Base-by-base conservation (phyloP, 106 monocot species). In the Iris macrosiphon region DNA sequence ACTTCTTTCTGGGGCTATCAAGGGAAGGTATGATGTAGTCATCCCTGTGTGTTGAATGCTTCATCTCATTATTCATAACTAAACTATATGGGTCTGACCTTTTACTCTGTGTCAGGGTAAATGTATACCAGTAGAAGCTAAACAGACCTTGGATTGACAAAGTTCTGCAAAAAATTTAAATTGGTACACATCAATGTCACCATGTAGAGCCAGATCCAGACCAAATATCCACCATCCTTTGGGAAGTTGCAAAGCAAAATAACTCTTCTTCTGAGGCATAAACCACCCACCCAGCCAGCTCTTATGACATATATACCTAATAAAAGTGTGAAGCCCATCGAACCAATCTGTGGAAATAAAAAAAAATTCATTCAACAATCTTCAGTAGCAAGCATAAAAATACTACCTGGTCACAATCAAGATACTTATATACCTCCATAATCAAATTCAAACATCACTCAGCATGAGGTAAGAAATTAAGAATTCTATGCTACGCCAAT, bases 141-240 rank as follows among this genome's bases (percentile, higher is more conserved):
- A 31, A 60, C 31, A 28, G 67, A 84, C 93, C 77, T 80, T 84
- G 18, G 74, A 44, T 41, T 61, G 58, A 43, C 79, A 83, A 62
- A 93, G 40, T 32, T 93, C 77, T 16, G 87, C 74, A 60, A 93
- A 93, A 72, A 93, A 93, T 41, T 83, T 79, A 66, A 87, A 93
- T 51, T 93, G 93, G 59, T 83, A 93, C 6, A 87, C 87, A 75
- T 93, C 93, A 65, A 93, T 93, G 44, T 93, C 93, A 43, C 68
- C 74, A 75, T 93, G 93, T 11, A 93, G 77, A 12, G 93, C 93
- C 46, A 87, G 87, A 57, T 93, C 87, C 62, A 93, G 87, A 34
- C 93, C 93, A 69, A 93, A 93, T 51, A 93, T 44, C 93, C 93
- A 93, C 93, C 93, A 93, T 43, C 93, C 87, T 77, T 73, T 83